Evolutionary conservation across 2,329 filamentous ascomycete species (phyloP), one percentile per base, ranked within the genome.

Genomic region (Magnaporthales sp.): DNA sequence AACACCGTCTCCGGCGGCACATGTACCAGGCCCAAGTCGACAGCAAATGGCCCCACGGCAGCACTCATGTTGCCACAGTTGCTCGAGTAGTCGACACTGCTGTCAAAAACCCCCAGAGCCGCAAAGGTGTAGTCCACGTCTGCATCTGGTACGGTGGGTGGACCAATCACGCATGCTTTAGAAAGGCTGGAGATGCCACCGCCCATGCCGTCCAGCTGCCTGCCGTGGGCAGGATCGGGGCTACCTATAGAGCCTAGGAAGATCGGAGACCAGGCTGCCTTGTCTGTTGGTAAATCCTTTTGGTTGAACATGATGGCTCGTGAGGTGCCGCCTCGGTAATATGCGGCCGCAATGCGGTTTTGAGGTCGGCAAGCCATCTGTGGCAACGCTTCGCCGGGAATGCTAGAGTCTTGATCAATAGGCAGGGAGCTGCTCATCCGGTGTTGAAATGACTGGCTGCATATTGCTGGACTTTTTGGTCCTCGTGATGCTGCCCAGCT

Each of bases 41-140:
- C 78, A 2, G 86, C 86, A 72, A 85, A 88, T 0, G 90, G 89
- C 0, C 89, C 90, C 62, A 92, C 83, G 0, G 86, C 83, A 56
- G 84, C 82, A 6, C 81, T 86, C 87, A 92, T 89, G 74, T 92
- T 92, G n/a, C 90, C 90, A 73, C 89, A 92, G 71, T 91, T 92
- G 27, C 89, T 86, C 0, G 87, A 86, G 71, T 86, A 83, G 71
- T 92, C 89, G 2, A 92, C 80, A 32, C 79, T 76, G 4, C 79
- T 78, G 70, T 88, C 82, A 65, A 83, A 83, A 66, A 92, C 83
- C 2, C 89, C 89, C 7, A 92, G 79, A 54, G 88, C 86, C 1
- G 89, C 84, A 73, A 92, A 92, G 0, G 89, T 92, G 72, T 89
- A 92, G 68, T 91, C 86, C 13, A 91, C 80, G 69, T 91, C 84